Evolutionary conservation across 1,284 basidiomycete species (phyloP).

Genomic region (Exobasidium rhododendri): DNA sequence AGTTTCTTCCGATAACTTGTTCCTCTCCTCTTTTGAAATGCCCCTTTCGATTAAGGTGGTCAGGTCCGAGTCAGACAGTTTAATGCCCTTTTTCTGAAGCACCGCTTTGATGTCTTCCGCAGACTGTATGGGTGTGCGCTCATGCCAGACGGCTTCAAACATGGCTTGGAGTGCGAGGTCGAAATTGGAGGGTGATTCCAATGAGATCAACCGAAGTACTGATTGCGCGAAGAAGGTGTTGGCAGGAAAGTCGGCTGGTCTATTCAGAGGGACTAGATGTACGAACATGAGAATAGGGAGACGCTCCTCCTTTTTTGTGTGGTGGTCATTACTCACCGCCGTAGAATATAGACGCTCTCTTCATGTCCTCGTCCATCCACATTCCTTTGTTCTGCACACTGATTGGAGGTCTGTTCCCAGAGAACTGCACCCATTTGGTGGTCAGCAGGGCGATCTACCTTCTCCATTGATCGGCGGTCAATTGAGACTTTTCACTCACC

Average conservation of each 20-base stretch:
- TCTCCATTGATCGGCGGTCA: neutral
- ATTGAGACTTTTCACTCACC: no score
- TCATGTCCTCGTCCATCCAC: slow-evolving; percentile 38
- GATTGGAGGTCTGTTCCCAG: slow-evolving; percentile 50
- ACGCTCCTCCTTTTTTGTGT: neutral
- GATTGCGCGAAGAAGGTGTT: slow-evolving; percentile 37
- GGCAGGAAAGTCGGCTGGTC: slow-evolving; percentile 39
- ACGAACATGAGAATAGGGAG: neutral
- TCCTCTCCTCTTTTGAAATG: slow-evolving; percentile 13
- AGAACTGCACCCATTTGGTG: slow-evolving; percentile 16
- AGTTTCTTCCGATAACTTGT: slow-evolving; percentile 20
- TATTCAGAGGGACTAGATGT: slow-evolving; percentile 28
- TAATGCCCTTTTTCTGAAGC: neutral
- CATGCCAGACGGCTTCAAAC: slow-evolving; percentile 39
- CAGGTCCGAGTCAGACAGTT: slow-evolving; percentile 18
- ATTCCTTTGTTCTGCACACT: slow-evolving; percentile 44
- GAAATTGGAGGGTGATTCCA: slow-evolving; percentile 14
- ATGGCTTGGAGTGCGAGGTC: slow-evolving; percentile 25
- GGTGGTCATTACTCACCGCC: slow-evolving; percentile 14
- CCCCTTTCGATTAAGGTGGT: slow-evolving; percentile 11
- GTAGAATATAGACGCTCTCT: slow-evolving; percentile 32
- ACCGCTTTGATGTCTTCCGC: slow-evolving; percentile 24
- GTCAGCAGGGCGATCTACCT: neutral
- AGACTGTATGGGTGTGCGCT: slow-evolving; percentile 22
- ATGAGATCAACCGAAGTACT: slow-evolving; percentile 26